Evolutionary conservation across 164 flowering plant species (phyloP), one percentile per base, ranked within the genome.

Genomic region (Kalanchoe fedtschenkoi): DNA sequence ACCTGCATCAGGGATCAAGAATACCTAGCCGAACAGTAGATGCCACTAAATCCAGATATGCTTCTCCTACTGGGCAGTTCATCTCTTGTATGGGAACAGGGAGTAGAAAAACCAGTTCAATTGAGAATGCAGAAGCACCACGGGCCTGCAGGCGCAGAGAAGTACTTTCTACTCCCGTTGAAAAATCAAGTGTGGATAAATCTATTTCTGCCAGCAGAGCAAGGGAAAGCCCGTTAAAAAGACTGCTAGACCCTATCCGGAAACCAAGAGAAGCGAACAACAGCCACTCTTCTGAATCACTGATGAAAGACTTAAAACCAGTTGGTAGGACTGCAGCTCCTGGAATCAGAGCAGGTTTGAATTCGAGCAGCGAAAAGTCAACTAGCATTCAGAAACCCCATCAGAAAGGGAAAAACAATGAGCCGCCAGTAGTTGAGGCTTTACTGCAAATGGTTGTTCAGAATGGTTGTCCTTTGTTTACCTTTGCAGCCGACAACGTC

Each of bases 141-240:
- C 60, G 59, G 19, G 37, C 14, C 51, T 58, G 70, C 62, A n/a
- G n/a, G n/a, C n/a, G n/a, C n/a, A 67, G 63, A 54, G 24, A 26
- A 21, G 53, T 29, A 37, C 22, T 70, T 65, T 67, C 74, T 44
- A 54, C 66, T 15, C 39, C 62, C 60, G 4, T 24, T 15, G 69
- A 60, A 33, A 46, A 22, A 42, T 54, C 64, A 32, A 19, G 38
- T 4, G 13, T 24, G 54, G 74, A 65, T 35, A 67, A 58, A 44
- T 42, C 42, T 11, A 56, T 26, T 54, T 39, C 68, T 63, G 35
- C 65, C 28, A 54, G 37, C 54, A 70, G 62, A 64, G 65, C 68
- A 57, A 74, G 70, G 65, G 72, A 80, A 32, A 78, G 82, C 61
- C 83, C 83, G 58, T 65, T 79, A 51, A 76, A 78, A 65, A 70